These are phyloP conservation scores for Boletus tylopilopsis DNA, from an alignment of 768 basidiomycete species.

Conservation along the genomic window DNA sequence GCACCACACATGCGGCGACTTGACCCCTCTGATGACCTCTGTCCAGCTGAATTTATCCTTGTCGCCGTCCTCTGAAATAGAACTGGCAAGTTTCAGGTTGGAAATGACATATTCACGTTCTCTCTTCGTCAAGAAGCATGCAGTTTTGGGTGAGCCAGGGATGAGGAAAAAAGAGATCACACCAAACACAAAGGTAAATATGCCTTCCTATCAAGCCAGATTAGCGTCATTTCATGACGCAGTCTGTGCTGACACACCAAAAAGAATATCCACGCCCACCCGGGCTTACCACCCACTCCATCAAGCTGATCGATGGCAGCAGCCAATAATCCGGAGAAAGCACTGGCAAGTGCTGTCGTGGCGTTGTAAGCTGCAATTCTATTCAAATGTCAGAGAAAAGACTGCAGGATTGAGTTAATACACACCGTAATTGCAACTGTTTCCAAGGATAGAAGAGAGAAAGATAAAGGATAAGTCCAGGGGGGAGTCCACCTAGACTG, in stretches of 20 bases:
- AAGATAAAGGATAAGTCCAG: slow-evolving; percentile 53
- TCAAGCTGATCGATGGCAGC: slow-evolving; percentile 55
- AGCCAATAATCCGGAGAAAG: slow-evolving; percentile 63
- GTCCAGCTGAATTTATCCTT: slow-evolving; percentile 52
- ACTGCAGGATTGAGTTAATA: background rate
- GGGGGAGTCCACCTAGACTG: slow-evolving; percentile 48
- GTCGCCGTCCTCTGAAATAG: slow-evolving; percentile 40
- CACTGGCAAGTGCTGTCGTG: slow-evolving; percentile 49
- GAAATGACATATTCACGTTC: slow-evolving; percentile 47
- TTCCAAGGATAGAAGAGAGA: slow-evolving; percentile 43
- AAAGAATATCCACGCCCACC: slow-evolving; percentile 64
- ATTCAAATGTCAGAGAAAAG: background rate
- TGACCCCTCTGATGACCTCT: slow-evolving; percentile 48
- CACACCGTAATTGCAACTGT: slow-evolving; percentile 22
- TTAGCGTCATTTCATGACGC: background rate
- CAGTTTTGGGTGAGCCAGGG: slow-evolving; percentile 40
- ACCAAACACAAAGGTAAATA: slow-evolving; percentile 60
- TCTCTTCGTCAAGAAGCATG: slow-evolving; percentile 48
- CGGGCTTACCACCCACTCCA: slow-evolving; percentile 46
- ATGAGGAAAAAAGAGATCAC: slow-evolving; percentile 46
- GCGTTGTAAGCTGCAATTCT: slow-evolving; percentile 38
- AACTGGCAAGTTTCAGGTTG: slow-evolving; percentile 17
- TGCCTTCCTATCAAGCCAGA: slow-evolving; percentile 42
- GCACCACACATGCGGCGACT: slow-evolving; percentile 53
- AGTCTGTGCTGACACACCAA: slow-evolving; percentile 29